Evolutionary conservation across 2,329 filamentous ascomycete genomes (phyloP).

Genomic region (Hypomyces perniciosus): DNA sequence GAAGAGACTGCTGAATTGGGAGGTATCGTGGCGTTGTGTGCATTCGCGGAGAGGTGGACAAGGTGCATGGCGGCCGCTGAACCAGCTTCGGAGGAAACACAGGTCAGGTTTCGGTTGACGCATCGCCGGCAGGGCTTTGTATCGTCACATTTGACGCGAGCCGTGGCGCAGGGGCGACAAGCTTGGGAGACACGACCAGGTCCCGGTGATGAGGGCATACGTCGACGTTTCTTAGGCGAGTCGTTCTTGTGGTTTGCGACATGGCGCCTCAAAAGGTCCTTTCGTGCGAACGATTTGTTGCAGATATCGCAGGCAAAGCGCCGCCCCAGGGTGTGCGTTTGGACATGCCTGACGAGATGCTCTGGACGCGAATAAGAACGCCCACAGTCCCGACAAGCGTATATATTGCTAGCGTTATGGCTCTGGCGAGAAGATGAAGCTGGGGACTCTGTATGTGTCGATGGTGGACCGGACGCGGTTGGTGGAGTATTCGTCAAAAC

Average conservation of each 20-base stretch:
- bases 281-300: constrained; percentile 48
- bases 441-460: neutral
- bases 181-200: constrained; percentile 47
- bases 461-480: neutral
- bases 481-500: neutral
- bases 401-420: constrained; percentile 30
- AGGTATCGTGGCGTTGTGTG: constrained; percentile 19
- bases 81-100: constrained; percentile 33
- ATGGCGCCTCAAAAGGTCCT: constrained; percentile 48
- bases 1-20: neutral
- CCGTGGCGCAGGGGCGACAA: constrained; percentile 45
- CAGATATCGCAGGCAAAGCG: constrained; percentile 46
- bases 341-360: constrained; percentile 47
- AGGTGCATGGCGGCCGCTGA: constrained; percentile 39
- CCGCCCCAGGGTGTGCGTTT: constrained; percentile 45
- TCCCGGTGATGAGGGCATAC: constrained; percentile 38
- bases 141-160: constrained; percentile 51
- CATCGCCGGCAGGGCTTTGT: constrained; percentile 49
- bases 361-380: constrained; percentile 48
- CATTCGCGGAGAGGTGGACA: constrained; percentile 36
- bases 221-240: constrained; percentile 39
- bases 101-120: constrained; percentile 39
- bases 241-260: constrained; percentile 46
- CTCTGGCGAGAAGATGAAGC: constrained; percentile 12
- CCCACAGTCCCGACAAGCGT: constrained; percentile 48